Evolutionary conservation across 2,329 filamentous ascomycete species (phyloP).

Genomic region (Diplocarpon rosae): DNA sequence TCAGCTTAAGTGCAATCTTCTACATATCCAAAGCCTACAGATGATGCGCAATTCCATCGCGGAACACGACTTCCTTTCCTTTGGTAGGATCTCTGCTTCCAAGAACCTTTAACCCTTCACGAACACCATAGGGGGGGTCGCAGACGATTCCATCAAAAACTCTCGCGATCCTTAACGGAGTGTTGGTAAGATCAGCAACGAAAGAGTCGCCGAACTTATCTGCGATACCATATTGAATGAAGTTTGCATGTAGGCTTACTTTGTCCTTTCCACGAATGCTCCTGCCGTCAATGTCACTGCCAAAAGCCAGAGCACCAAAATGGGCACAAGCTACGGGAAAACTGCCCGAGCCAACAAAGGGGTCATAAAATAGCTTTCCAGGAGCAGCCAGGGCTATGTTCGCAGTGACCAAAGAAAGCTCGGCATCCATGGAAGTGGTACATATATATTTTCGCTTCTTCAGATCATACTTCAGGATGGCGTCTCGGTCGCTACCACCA

Average conservation of each 20-base stretch:
- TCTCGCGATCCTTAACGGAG: conserved; percentile 49
- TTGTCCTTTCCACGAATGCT: conserved; percentile 62
- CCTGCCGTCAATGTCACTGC: conserved; percentile 88
- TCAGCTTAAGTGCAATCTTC: background rate
- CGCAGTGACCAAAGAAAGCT: conserved; percentile 80
- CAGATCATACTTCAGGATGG: conserved; percentile 66
- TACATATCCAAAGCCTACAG: conserved; percentile 37
- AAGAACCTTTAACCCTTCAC: conserved; percentile 82
- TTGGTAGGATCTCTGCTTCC: conserved; percentile 61
- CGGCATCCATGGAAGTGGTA: conserved; percentile 95
- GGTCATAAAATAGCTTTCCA: conserved; percentile 84
- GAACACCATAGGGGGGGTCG: conserved; percentile 90
- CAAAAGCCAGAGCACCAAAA: conserved; percentile 74
- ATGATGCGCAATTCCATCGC: conserved; percentile 60
- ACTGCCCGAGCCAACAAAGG: conserved; percentile 89
- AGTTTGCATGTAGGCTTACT: conserved; percentile 54
- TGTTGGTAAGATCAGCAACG: conserved; percentile 78
- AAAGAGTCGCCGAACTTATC: conserved; percentile 65
- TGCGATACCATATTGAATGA: conserved; percentile 67
- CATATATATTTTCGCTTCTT: conserved; percentile 92
- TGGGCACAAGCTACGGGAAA: conserved; percentile 85
- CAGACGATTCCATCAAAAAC: conserved; percentile 86
- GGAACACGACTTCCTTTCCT: conserved; percentile 44
- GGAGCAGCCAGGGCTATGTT: conserved; percentile 78
- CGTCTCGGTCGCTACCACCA: conserved; percentile 53